Conservation (phyloP, 164 flowering plant genomes). For the Vitis cinerea region DNA sequence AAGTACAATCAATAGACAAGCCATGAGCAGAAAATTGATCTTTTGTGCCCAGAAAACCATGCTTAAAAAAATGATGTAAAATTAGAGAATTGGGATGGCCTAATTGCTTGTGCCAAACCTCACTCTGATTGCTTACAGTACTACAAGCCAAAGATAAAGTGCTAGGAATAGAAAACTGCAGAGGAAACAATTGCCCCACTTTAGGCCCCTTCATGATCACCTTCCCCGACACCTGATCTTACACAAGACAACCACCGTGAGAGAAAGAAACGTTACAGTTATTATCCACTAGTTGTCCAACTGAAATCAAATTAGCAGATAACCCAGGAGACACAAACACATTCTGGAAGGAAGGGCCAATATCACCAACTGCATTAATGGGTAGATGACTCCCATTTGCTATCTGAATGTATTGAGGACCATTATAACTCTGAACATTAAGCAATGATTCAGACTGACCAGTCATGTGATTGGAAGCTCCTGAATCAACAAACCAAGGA, state of each 20-base stretch:
- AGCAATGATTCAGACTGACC: background rate
- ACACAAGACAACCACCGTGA: too few relatives aligned
- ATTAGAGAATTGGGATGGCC: too few relatives aligned
- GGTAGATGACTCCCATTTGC: background rate
- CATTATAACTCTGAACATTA: background rate
- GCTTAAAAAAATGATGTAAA: too few relatives aligned
- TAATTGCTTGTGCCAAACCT: too few relatives aligned
- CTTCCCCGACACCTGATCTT: too few relatives aligned
- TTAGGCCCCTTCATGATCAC: too few relatives aligned
- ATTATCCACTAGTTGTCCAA: background rate
- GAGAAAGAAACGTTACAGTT: background rate
- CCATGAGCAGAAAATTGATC: background rate
- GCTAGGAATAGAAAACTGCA: too few relatives aligned
- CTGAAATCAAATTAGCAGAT: background rate
- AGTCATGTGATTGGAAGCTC: background rate
- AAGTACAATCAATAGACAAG: slow-evolving; percentile 1
- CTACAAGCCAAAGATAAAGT: too few relatives aligned
- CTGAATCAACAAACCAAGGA: background rate
- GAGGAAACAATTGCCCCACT: too few relatives aligned
- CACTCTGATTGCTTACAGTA: too few relatives aligned
- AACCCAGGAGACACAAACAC: background rate
- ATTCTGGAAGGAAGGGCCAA: background rate
- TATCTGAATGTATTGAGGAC: background rate
- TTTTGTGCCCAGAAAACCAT: background rate
- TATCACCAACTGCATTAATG: background rate